phyloP scores from a whole-genome alignment of 495 filamentous ascomycete genomes.

The Collariella sp. region DNA sequence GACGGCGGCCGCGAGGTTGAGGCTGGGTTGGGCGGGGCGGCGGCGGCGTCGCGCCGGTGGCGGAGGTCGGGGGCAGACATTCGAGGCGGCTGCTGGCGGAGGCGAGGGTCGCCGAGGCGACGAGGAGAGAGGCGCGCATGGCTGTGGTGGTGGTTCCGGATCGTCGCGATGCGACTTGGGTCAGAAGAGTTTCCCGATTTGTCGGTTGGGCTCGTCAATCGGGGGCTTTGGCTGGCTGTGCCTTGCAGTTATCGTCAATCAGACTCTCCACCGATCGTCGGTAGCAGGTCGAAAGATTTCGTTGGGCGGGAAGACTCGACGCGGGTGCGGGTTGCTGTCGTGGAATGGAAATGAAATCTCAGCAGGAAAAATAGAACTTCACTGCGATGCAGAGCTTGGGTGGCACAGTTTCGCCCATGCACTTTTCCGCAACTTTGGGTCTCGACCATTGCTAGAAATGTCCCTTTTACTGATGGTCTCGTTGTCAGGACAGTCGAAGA shows the following conservation, averaged over 20 bases:
- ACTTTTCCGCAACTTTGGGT: background rate
- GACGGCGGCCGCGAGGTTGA: conserved; percentile 8
- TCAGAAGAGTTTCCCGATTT: background rate
- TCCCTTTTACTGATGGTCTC: no score
- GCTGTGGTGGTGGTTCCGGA: conserved; percentile 5
- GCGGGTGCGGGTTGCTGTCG: background rate
- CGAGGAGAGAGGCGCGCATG: conserved; percentile 11
- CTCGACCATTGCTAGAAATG: no score
- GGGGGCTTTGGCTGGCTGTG: background rate
- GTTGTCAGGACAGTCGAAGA: no score
- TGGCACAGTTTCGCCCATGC: background rate
- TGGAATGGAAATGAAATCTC: background rate
- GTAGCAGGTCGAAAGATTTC: background rate
- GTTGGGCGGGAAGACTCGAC: background rate
- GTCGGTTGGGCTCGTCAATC: background rate
- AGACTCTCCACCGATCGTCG: background rate
- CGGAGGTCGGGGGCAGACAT: conserved; percentile 35
- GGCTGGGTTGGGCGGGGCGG: conserved; percentile 6
- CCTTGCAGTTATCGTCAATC: background rate
- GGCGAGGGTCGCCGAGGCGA: conserved; percentile 10
- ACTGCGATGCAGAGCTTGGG: conserved; percentile 1
- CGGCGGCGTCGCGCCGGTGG: background rate
- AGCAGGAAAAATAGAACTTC: background rate
- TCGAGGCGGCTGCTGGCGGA: conserved; percentile 16
- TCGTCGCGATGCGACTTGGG: background rate